phyloP scores from a whole-genome alignment of 2,329 filamentous ascomycete genomes.

The Trichoderma sp. region DNA sequence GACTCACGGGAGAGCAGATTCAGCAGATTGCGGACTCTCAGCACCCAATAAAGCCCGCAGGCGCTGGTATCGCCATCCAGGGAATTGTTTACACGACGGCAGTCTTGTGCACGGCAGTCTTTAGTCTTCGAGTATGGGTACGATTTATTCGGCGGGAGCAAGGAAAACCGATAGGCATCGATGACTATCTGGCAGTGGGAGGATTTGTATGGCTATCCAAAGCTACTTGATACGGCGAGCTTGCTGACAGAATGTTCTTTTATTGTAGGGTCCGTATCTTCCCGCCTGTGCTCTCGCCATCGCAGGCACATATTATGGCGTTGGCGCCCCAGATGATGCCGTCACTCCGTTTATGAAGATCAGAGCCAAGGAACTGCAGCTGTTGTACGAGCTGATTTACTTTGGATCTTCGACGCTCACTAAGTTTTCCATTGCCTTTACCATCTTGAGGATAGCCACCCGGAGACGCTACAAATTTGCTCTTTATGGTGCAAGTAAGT shows the following conservation, averaged over 20 bases:
- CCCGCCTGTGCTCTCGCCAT: not conserved
- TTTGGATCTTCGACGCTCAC: constrained; percentile 3
- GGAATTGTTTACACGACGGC: not conserved
- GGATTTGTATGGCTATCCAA: not conserved
- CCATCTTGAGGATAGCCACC: constrained; percentile 4
- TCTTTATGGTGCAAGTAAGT: not conserved
- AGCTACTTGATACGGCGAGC: not conserved
- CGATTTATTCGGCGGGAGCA: not conserved
- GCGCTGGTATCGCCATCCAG: not conserved
- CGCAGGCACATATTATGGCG: not conserved
- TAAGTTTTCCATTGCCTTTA: constrained; percentile 15
- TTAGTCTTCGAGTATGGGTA: constrained; percentile 1
- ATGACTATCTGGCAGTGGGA: not conserved
- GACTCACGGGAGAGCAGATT: not conserved
- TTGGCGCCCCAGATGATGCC: not conserved
- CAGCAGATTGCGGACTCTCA: not conserved
- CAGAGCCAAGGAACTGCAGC: not conserved
- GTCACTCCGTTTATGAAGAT: not conserved
- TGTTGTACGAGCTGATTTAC: constrained; percentile 11
- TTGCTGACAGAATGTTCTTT: not conserved
- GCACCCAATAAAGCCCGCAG: not conserved
- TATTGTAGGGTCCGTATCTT: not conserved
- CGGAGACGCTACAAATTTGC: not conserved
- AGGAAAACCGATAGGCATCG: not conserved
- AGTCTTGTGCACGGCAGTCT: not conserved